Conservation (phyloP, 2,329 filamentous ascomycete species). For the Calonectria hongkongensis region DNA sequence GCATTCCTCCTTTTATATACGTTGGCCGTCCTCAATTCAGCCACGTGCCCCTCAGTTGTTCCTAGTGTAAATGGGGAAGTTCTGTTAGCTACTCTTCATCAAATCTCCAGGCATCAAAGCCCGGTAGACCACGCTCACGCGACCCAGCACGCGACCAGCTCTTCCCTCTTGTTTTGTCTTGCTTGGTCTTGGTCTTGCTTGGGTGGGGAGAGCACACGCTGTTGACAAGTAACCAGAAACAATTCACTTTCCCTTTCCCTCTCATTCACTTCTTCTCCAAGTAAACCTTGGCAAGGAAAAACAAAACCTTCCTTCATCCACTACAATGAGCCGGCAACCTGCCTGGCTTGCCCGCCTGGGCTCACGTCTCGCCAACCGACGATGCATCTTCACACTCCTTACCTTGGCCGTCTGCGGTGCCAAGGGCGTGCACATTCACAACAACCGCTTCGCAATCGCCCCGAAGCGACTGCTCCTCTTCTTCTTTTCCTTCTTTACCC, state of each 20-base stretch:
- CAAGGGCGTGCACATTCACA: conserved; percentile 59
- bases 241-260: neutral
- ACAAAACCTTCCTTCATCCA: conserved; percentile 27
- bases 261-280: neutral
- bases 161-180: no score
- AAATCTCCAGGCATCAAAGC: no score
- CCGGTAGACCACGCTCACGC: no score
- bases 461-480: conserved; percentile 56
- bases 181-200: no score
- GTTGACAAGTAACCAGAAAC: no score
- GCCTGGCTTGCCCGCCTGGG: conserved; percentile 39
- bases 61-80: conserved; percentile 39
- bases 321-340: conserved; percentile 38
- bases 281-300: no score
- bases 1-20: conserved; percentile 43
- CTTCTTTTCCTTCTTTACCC: conserved; percentile 60
- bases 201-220: no score
- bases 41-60: neutral
- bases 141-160: conserved; percentile 28
- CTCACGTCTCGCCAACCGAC: conserved; percentile 55
- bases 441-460: conserved; percentile 57
- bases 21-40: no score
- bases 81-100: conserved; percentile 5
- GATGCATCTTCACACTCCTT: conserved; percentile 58
- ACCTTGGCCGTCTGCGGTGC: conserved; percentile 56